Evolutionary conservation across 2,329 filamentous ascomycete genomes (phyloP).

Genomic region (Thelonectria blattea): DNA sequence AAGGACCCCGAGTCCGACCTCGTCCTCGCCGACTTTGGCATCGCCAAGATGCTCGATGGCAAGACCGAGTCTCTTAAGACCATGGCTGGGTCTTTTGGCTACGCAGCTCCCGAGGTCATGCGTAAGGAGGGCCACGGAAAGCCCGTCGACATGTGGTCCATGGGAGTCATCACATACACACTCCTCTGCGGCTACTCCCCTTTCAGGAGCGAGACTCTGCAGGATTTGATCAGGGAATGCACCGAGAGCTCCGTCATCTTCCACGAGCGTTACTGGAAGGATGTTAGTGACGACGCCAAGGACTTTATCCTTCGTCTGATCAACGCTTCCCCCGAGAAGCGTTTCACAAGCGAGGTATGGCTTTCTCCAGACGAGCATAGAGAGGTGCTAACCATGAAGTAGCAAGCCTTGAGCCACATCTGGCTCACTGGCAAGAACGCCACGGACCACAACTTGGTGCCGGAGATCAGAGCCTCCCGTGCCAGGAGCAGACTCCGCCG

Average conservation of each 20-base stretch:
- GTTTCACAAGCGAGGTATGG: conserved; percentile 76
- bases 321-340: conserved; percentile 76
- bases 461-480: conserved; percentile 93
- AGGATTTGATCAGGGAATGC: conserved; percentile 94
- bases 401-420: conserved; percentile 79
- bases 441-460: conserved; percentile 94
- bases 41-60: conserved; percentile 95
- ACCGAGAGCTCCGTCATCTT: conserved; percentile 84
- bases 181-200: conserved; percentile 97
- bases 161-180: conserved; percentile 98
- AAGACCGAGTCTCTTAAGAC: conserved; percentile 93
- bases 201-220: conserved; percentile 92
- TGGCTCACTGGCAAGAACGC: conserved; percentile 94
- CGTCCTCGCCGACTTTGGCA: conserved; percentile 96
- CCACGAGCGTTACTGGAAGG: conserved; percentile 98
- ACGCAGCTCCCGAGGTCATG: conserved; percentile 98
- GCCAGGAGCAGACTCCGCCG: conserved; percentile 88
- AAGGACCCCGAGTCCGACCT: conserved; percentile 78
- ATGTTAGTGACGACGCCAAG: conserved; percentile 94
- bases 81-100: conserved; percentile 98
- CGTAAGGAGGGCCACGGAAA: conserved; percentile 97
- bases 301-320: conserved; percentile 87
- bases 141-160: conserved; percentile 98
- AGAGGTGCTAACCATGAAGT: conserved; percentile 28
- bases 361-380: neutral